Conservation (phyloP, 2,329 filamentous ascomycete genomes). For the Fusarium penzigii region DNA sequence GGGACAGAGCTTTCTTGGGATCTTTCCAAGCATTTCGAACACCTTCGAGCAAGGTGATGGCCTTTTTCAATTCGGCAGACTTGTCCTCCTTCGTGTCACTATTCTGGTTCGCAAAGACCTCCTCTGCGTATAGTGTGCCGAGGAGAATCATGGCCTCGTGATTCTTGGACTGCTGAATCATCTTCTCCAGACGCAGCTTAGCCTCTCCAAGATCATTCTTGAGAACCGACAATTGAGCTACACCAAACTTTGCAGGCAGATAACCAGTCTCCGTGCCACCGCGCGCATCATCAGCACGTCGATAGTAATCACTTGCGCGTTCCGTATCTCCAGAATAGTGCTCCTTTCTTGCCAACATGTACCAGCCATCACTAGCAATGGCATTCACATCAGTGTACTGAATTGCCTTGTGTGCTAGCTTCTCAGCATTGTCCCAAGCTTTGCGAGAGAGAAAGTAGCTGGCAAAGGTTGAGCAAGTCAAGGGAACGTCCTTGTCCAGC, state of each 20-base stretch:
- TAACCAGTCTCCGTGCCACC: slow-evolving; percentile 90
- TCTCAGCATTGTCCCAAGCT: slow-evolving; percentile 77
- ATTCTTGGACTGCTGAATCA: slow-evolving; percentile 80
- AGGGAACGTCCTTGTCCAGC: slow-evolving; percentile 83
- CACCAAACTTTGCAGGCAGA: slow-evolving; percentile 91
- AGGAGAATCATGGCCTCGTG: slow-evolving; percentile 91
- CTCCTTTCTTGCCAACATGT: slow-evolving; percentile 86
- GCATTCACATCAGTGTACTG: slow-evolving; percentile 95
- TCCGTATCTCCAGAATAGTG: slow-evolving; percentile 77
- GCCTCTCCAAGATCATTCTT: slow-evolving; percentile 86
- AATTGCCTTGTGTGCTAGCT: slow-evolving; percentile 87
- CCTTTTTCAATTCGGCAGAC: slow-evolving; percentile 80
- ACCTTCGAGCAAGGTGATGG: slow-evolving; percentile 78
- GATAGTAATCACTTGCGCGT: slow-evolving; percentile 83
- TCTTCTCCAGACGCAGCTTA: slow-evolving; percentile 91
- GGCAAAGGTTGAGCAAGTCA: slow-evolving; percentile 89
- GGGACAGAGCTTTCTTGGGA: slow-evolving; percentile 76
- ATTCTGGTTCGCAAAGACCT: slow-evolving; percentile 79
- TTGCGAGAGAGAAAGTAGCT: slow-evolving; percentile 86
- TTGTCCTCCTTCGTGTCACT: slow-evolving; percentile 82
- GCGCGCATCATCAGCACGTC: slow-evolving; percentile 85
- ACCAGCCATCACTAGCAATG: slow-evolving; percentile 97
- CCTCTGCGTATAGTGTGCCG: slow-evolving; percentile 90
- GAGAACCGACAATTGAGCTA: slow-evolving; percentile 83
- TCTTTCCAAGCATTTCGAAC: slow-evolving; percentile 92